Conservation (phyloP, 2,329 filamentous ascomycete species). For the Phyllosticta paracitricarpa region DNA sequence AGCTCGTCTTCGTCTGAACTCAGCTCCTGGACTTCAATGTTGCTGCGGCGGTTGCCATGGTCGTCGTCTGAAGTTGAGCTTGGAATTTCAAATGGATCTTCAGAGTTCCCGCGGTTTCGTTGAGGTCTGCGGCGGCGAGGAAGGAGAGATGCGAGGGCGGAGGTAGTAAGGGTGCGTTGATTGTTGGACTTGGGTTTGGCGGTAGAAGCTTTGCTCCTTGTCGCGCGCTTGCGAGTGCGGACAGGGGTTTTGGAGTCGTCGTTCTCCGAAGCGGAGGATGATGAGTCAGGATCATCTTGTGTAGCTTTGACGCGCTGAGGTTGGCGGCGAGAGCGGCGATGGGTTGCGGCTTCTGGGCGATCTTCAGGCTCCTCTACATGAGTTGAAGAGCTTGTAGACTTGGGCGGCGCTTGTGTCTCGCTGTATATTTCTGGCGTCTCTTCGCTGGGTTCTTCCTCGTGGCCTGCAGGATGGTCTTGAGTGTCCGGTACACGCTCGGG, state of each 20-base stretch:
- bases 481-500: background rate
- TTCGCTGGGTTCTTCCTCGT: background rate
- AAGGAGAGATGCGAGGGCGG: conserved; percentile 34
- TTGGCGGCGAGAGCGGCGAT: background rate
- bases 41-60: background rate
- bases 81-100: conserved; percentile 32
- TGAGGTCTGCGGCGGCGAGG: conserved; percentile 28
- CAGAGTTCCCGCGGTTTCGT: conserved; percentile 7
- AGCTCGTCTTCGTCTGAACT: conserved; percentile 36
- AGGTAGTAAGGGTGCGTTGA: conserved; percentile 27
- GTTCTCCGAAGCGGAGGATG: conserved; percentile 20
- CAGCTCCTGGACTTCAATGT: conserved; percentile 9
- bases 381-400: conserved; percentile 26
- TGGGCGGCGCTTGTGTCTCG: conserved; percentile 35
- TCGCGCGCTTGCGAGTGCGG: conserved; percentile 2
- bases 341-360: conserved; percentile 11
- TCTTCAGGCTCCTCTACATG: background rate
- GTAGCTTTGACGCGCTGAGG: conserved; percentile 11
- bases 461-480: background rate
- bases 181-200: conserved; percentile 11
- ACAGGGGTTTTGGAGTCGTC: conserved; percentile 15
- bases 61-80: conserved; percentile 21
- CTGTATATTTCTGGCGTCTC: conserved; percentile 22
- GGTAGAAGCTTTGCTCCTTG: conserved; percentile 16
- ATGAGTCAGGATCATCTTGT: conserved; percentile 13